phyloP scores from a whole-genome alignment of 176 grass and related monocot genomes.

The Triticum dicoccoides region DNA sequence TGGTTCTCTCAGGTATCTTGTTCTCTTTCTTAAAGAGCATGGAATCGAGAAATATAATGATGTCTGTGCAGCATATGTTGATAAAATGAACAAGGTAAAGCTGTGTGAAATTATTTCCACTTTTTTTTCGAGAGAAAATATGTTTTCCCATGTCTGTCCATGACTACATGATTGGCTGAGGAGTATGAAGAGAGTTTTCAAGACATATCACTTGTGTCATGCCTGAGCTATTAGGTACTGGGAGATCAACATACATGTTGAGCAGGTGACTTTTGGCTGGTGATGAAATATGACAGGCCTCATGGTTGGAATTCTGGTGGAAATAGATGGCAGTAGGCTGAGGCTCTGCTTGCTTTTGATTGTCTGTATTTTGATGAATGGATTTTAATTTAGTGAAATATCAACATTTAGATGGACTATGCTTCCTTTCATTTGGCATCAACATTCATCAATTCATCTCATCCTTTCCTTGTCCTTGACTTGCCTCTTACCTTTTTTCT shows the following conservation, averaged over 20 bases:
- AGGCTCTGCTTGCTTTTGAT: slow-evolving; percentile 6
- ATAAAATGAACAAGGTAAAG: slow-evolving; percentile 91
- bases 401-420: background rate
- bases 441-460: background rate
- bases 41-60: slow-evolving; percentile 52
- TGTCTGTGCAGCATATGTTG: slow-evolving; percentile 56
- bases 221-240: background rate
- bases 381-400: background rate
- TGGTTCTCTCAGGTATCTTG: slow-evolving; percentile 59
- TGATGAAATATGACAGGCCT: background rate
- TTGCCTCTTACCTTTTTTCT: background rate
- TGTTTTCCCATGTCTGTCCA: background rate
- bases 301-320: background rate
- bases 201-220: slow-evolving; percentile 13
- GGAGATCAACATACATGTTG: background rate
- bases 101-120: background rate
- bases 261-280: background rate
- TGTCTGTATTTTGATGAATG: background rate
- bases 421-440: slow-evolving; percentile 18
- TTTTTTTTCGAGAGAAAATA: background rate
- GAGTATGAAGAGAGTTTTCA: background rate
- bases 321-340: background rate
- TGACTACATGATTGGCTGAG: background rate
- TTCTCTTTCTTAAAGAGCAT: slow-evolving; percentile 89
- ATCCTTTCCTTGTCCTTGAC: background rate